phyloP scores from a whole-genome alignment of 306 rosid genomes.

The Vachellia collinsii region DNA sequence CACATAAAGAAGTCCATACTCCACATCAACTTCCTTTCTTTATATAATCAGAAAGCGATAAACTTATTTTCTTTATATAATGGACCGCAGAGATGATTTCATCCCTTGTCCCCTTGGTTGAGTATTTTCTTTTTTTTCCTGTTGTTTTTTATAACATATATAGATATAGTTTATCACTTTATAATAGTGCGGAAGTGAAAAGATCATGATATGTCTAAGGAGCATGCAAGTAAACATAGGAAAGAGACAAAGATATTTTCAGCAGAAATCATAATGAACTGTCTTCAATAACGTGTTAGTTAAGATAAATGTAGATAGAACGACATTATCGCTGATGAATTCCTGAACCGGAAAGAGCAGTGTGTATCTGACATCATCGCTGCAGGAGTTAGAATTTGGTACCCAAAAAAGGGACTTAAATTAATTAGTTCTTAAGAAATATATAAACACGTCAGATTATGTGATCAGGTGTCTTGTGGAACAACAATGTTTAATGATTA shows the following conservation, averaged over 20 bases:
- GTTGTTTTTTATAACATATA: neutral
- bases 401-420: neutral
- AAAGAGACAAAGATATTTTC: neutral
- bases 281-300: neutral
- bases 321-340: slow-evolving; percentile 19
- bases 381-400: neutral
- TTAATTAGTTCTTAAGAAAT: neutral
- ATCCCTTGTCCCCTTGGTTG: neutral
- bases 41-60: neutral
- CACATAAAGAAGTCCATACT: neutral
- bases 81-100: neutral
- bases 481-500: neutral
- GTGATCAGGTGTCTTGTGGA: neutral
- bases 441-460: neutral
- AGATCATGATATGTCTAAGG: neutral
- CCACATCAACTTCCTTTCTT: neutral
- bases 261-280: neutral
- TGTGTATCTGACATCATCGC: slow-evolving; percentile 19
- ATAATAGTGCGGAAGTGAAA: neutral
- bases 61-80: neutral
- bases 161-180: neutral
- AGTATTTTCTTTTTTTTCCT: neutral
- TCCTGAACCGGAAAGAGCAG: neutral
- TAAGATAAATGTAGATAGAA: neutral
- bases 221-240: neutral